Base-by-base conservation (phyloP, 805 yeast genomes). In the Suhomyces vadensis region DNA sequence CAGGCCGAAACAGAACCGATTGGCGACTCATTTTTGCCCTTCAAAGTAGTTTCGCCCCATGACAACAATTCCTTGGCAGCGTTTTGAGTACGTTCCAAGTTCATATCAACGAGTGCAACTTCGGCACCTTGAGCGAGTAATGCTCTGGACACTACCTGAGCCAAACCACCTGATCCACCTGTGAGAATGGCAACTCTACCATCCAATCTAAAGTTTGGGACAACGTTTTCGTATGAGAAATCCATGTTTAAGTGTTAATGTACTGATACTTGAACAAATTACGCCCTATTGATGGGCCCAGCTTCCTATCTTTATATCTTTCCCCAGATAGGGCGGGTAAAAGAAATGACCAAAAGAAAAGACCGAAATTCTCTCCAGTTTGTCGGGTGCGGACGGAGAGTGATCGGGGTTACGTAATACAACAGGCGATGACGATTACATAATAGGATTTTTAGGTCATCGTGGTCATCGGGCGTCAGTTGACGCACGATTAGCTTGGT, bases 131-230 rank as follows among this genome's bases (percentile, higher is more conserved):
- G 87, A 3, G 87, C 86, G 9, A 86, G 63, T 27, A 86, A 66
- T 13, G 87, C 87, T 56, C 82, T 78, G 44, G 85, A 72, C 42
- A 85, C 58, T 11, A 84, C 81, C 27, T 82, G 68, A 1, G 87
- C 83, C 53, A 86, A 69, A 13, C 91, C 92, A 38, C 94, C 94
- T 26, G 89, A 83, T 6, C 91, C 94, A 37, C 94, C 94, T 27
- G 94, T 86, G 50, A 86, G 69, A 36, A 86, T 73, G 33, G 89
- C 88, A 43, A 84, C 71, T 58, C 82, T 79, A 47, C 85, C 85
- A 57, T 82, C 88, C 49, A 83, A 71, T 68, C 87, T 77, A 64
- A 82, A 83, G 44, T 63, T 70, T 49, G 89, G 90, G 22, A 83
- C 75, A 36, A 76, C 67, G 67, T 74, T 75, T 25, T 68, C 65